Conservation (phyloP, 805 yeast genomes). For the Priceomyces melissophilus region DNA sequence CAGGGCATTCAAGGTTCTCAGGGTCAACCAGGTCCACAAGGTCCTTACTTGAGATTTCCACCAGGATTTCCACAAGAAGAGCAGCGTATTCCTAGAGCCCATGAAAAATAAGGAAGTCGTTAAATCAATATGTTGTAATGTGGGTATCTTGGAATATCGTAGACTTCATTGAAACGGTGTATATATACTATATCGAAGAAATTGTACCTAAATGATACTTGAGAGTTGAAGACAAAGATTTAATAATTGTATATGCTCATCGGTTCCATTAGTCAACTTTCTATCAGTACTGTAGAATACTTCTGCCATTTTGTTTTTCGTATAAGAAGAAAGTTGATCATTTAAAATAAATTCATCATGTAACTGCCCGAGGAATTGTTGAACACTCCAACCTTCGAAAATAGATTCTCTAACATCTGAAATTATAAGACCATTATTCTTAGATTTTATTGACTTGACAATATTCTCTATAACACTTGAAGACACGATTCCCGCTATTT, state of each 20-base stretch:
- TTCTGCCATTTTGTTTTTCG: conserved; percentile 64
- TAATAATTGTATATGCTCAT: conserved; percentile 79
- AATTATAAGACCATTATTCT: conserved; percentile 29
- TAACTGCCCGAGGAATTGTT: conserved; percentile 65
- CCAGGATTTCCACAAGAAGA: too few species aligned
- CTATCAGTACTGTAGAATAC: conserved; percentile 72
- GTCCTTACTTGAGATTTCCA: too few species aligned
- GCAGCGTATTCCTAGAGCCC: too few species aligned
- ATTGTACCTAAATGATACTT: conserved; percentile 3
- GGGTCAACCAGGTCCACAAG: too few species aligned
- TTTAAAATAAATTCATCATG: conserved; percentile 64
- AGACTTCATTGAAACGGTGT: conserved; percentile 3
- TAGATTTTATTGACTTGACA: conserved; percentile 27
- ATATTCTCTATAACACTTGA: conserved; percentile 41
- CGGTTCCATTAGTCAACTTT: conserved; percentile 77
- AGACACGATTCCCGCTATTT: conserved; percentile 76
- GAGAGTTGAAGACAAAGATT: conserved; percentile 47
- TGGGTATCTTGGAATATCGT: too few species aligned
- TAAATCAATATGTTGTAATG: too few species aligned
- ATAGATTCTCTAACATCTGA: conserved; percentile 48
- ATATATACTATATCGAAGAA: too few species aligned
- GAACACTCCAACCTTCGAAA: conserved; percentile 75
- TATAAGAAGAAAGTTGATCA: conserved; percentile 44
- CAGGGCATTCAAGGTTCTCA: conserved; percentile 6
- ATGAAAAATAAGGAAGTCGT: too few species aligned